Conservation (phyloP, 164 flowering plant genomes). For the Protea cynaroides region DNA sequence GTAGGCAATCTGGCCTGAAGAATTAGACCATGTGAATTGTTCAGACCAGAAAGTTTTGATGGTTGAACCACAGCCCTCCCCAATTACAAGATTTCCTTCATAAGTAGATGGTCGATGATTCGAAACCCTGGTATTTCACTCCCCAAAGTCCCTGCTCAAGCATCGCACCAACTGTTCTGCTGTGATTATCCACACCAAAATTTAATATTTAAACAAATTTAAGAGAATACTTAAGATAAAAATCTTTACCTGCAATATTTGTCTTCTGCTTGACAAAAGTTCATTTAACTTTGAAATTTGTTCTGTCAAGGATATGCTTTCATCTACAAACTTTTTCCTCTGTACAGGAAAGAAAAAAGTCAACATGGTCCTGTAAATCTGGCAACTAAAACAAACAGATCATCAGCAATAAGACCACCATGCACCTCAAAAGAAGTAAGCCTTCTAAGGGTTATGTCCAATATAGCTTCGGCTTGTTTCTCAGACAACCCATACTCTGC, state of each 20-base stretch:
- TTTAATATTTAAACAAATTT: too few species aligned
- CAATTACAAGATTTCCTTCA: too few species aligned
- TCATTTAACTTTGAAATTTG: conserved; percentile 68
- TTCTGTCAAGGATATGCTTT: conserved; percentile 54
- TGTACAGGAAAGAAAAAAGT: conserved; percentile 23
- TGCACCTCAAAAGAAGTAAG: conserved; percentile 81
- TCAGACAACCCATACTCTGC: conserved; percentile 76
- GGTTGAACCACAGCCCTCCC: too few species aligned
- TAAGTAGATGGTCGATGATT: too few species aligned
- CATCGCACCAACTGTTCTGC: too few species aligned
- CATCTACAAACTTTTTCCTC: conserved; percentile 76
- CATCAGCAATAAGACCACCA: background rate
- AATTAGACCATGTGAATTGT: too few species aligned
- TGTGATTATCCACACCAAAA: too few species aligned
- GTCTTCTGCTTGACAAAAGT: conserved; percentile 70
- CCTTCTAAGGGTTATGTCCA: conserved; percentile 78
- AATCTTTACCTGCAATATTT: conserved; percentile 55
- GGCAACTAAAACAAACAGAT: background rate
- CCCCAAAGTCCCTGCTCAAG: too few species aligned
- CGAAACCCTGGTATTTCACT: too few species aligned
- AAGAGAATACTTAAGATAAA: too few species aligned
- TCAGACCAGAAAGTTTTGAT: too few species aligned
- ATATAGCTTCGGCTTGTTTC: conserved; percentile 91
- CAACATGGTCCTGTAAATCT: background rate
- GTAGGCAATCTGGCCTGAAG: too few species aligned